Evolutionary conservation across 345 rosid genomes (phyloP).

Genomic region (Lenwebbia sp.): DNA sequence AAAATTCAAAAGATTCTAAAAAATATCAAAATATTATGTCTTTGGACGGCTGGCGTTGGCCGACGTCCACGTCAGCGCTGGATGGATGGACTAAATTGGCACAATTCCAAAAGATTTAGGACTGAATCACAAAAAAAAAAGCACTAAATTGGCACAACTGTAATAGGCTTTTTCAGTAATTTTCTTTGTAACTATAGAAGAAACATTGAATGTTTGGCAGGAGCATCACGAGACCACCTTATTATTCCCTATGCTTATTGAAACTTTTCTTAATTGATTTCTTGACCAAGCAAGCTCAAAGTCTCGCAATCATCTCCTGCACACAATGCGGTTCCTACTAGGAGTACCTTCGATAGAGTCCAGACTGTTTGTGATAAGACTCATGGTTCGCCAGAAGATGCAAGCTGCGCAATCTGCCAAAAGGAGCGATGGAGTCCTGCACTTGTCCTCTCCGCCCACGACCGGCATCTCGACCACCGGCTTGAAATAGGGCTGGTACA

Average conservation of each 20-base stretch:
- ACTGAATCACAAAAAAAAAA: too few relatives aligned
- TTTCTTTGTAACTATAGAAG: background rate
- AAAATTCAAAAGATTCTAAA: too few relatives aligned
- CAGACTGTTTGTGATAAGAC: constrained; percentile 1
- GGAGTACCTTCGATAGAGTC: constrained; percentile 38
- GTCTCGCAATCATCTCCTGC: constrained; percentile 20
- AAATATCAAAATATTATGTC: too few relatives aligned
- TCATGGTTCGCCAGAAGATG: constrained; percentile 12
- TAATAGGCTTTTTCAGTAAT: too few relatives aligned
- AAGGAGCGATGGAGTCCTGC: constrained; percentile 41
- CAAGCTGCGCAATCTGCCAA: constrained; percentile 29
- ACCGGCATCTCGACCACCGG: constrained; percentile 59
- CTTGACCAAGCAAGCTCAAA: too few relatives aligned
- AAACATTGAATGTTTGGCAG: background rate
- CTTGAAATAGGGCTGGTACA: constrained; percentile 50
- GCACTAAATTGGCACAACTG: too few relatives aligned
- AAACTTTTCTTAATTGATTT: background rate
- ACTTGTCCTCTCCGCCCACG: constrained; percentile 45
- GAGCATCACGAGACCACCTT: background rate
- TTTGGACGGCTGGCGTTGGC: too few relatives aligned
- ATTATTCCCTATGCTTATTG: too few relatives aligned
- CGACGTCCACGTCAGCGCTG: too few relatives aligned
- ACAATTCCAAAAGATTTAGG: too few relatives aligned
- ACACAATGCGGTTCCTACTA: constrained; percentile 44
- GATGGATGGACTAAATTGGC: too few relatives aligned